phyloP scores from a whole-genome alignment of 805 yeast genomes.

The Starmerella bombicola region DNA sequence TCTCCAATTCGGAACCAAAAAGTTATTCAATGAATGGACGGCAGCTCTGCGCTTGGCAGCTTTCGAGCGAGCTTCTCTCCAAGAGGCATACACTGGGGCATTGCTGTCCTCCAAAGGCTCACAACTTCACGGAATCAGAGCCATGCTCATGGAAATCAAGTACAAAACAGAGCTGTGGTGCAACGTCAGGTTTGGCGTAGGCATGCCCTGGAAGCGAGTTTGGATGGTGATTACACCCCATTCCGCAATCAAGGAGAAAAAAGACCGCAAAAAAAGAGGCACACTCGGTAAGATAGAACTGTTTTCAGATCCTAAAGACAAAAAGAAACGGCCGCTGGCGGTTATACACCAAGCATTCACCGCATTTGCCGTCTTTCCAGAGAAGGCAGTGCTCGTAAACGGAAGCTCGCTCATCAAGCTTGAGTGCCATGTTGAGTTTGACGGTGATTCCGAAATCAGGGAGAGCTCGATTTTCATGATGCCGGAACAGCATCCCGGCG shows the following conservation, averaged over 20 bases:
- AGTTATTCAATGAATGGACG: constrained; percentile 62
- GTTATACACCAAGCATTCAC: constrained; percentile 55
- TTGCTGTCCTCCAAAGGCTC: constrained; percentile 84
- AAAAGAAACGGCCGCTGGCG: constrained; percentile 60
- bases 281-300: constrained; percentile 55
- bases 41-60: constrained; percentile 69
- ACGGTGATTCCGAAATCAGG: constrained; percentile 30
- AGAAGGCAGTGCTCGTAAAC: constrained; percentile 66
- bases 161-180: constrained; percentile 90
- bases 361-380: constrained; percentile 87
- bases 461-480: constrained; percentile 59
- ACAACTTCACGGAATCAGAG: constrained; percentile 70
- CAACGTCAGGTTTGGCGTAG: constrained; percentile 86
- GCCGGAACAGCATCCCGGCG: constrained; percentile 78
- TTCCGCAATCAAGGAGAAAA: constrained; percentile 34
- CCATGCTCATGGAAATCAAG: constrained; percentile 72
- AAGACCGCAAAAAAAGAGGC: constrained; percentile 31
- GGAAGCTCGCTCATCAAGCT: constrained; percentile 77
- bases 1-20: constrained; percentile 58
- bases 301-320: constrained; percentile 65
- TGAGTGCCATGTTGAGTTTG: constrained; percentile 55
- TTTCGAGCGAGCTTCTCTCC: constrained; percentile 70
- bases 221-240: constrained; percentile 67
- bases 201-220: constrained; percentile 96
- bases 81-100: constrained; percentile 95